A percentile compares a stretch with the other conserved stretches of the same genome.
Conservation (phyloP, 1,284 basidiomycete genomes). For the Puccinia hordei region DNA sequence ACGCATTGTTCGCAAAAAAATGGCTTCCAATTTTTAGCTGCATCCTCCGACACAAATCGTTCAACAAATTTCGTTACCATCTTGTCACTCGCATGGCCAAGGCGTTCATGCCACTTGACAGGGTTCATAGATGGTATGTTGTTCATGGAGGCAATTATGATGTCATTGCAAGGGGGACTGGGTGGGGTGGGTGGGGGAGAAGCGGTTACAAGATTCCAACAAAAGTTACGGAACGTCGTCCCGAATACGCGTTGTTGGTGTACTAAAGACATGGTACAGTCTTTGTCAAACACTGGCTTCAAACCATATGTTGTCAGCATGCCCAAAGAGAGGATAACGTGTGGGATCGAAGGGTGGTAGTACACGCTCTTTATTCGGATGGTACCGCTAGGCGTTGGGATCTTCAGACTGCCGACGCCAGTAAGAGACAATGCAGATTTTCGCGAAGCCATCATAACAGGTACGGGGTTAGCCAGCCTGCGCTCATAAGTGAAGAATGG, state of each 20-base stretch:
- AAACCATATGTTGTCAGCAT: background rate
- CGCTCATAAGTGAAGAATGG: background rate
- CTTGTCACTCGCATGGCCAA: background rate
- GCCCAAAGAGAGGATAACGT: background rate
- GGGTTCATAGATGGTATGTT: no score
- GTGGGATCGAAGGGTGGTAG: no score
- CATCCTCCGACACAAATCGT: background rate
- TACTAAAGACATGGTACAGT: background rate
- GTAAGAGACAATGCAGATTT: background rate
- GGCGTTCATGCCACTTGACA: no score
- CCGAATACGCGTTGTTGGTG: no score
- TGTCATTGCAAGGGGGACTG: no score
- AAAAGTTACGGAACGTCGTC: no score
- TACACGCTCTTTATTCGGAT: background rate
- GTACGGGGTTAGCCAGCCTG: background rate
- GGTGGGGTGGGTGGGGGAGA: no score
- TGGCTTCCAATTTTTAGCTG: background rate
- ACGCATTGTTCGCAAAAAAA: no score
- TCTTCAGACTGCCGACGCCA: constrained; percentile 14
- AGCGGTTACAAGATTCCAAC: no score
- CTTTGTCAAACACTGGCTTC: background rate
- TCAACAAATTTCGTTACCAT: background rate
- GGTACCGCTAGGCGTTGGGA: background rate
- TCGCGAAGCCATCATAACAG: background rate
- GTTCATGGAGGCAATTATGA: no score